phyloP scores from a whole-genome alignment of 192 early-diverging fungal genomes.

The Backusella parvicylindrica region DNA sequence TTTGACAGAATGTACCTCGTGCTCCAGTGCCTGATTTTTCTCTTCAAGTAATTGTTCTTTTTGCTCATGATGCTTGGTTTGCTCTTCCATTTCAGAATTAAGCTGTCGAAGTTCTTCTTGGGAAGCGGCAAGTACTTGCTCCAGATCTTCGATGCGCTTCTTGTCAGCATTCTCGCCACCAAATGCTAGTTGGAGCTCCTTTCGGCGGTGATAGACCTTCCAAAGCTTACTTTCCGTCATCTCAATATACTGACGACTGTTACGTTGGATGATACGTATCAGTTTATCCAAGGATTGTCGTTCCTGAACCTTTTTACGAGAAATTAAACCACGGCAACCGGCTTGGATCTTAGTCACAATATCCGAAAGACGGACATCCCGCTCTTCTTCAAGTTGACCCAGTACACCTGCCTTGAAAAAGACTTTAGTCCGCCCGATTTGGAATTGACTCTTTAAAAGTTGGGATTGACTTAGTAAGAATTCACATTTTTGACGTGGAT shows the following conservation, averaged over 20 bases:
- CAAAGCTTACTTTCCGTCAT: conserved; percentile 93
- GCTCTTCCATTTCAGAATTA: background rate
- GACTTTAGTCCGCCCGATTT: conserved; percentile 90
- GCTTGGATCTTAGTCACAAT: conserved; percentile 87
- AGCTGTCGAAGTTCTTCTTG: background rate
- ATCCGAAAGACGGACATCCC: conserved; percentile 80
- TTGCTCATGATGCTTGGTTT: background rate
- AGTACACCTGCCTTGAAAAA: conserved; percentile 96
- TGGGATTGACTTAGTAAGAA: conserved; percentile 65
- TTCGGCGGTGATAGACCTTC: conserved; percentile 76
- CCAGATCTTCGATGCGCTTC: conserved; percentile 7
- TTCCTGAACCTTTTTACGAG: conserved; percentile 55
- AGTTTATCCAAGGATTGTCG: conserved; percentile 68
- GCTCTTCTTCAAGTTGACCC: conserved; percentile 89
- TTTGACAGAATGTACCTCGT: background rate
- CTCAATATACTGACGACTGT: conserved; percentile 87
- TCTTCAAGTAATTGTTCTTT: background rate
- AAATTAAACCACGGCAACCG: conserved; percentile 78
- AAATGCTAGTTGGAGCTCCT: conserved; percentile 13
- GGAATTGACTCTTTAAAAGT: conserved; percentile 76
- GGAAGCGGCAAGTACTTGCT: background rate
- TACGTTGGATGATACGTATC: conserved; percentile 91
- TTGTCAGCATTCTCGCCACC: conserved; percentile 14
- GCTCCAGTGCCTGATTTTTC: background rate
- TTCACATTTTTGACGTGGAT: conserved; percentile 82